phyloP scores from a whole-genome alignment of 139 green algal genomes.

The Gonium pectorale region DNA sequence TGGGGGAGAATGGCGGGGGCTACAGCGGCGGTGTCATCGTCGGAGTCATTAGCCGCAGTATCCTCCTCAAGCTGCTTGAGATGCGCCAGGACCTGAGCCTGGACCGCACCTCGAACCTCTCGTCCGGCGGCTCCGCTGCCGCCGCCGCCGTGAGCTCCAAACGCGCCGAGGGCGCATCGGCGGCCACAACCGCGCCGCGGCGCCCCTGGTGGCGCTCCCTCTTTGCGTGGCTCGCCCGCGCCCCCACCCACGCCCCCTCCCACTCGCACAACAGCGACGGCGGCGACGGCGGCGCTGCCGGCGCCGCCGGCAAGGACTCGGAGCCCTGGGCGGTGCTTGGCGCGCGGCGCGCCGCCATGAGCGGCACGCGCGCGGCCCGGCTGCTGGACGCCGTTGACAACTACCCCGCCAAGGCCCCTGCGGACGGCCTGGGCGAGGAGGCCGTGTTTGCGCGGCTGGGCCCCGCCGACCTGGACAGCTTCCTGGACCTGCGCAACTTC shows the following conservation, averaged over 20 bases:
- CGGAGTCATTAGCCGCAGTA: constrained; percentile 9
- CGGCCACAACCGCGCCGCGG: not conserved
- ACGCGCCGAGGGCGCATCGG: too few species aligned
- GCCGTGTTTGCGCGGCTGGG: constrained; percentile 20
- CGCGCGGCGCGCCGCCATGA: constrained; percentile 1
- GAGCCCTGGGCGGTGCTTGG: not conserved
- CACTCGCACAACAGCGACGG: not conserved
- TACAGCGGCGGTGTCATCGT: constrained; percentile 10
- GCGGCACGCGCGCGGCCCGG: not conserved
- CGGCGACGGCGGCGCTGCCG: not conserved
- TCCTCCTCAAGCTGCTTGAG: constrained; percentile 42
- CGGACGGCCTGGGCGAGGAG: constrained; percentile 22
- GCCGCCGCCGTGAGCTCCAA: too few species aligned
- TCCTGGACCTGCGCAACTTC: constrained; percentile 45
- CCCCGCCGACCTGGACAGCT: not conserved
- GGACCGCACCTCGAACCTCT: too few species aligned
- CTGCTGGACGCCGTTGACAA: constrained; percentile 36
- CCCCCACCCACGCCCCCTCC: not conserved
- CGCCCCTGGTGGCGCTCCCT: not conserved
- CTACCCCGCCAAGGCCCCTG: constrained; percentile 39
- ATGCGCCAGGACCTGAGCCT: constrained; percentile 3
- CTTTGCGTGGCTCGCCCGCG: too few species aligned
- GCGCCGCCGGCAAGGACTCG: too few species aligned
- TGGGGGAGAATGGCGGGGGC: too few species aligned
- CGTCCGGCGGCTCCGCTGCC: too few species aligned